These are phyloP conservation scores for Tausonia pullulans DNA, from an alignment of 1,284 basidiomycete species.

Conservation along the genomic window DNA sequence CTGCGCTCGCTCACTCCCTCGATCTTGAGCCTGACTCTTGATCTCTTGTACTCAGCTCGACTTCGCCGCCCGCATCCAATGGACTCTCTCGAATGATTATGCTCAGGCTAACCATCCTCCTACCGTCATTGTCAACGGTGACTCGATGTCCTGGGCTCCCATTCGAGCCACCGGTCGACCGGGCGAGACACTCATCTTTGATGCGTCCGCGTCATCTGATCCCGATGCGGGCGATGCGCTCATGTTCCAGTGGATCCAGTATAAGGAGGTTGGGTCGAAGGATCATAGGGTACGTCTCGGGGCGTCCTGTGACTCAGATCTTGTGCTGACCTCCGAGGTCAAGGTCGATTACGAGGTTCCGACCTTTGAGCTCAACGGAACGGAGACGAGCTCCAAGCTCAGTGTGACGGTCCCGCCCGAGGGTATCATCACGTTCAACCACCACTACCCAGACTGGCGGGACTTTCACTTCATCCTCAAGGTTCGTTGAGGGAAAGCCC, in stretches of 20 bases:
- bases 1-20: too few relatives aligned
- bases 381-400: conserved; percentile 3
- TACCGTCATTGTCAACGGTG: conserved; percentile 15
- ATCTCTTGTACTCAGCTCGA: too few relatives aligned
- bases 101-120: conserved; percentile 10
- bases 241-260: conserved; percentile 18
- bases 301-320: not conserved
- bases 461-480: conserved; percentile 18
- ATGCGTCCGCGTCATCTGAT: conserved; percentile 10
- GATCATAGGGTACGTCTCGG: not conserved
- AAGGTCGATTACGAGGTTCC: conserved; percentile 14
- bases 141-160: conserved; percentile 4
- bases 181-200: conserved; percentile 13
- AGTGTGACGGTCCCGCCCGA: conserved; percentile 13
- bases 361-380: conserved; percentile 15
- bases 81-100: conserved; percentile 6
- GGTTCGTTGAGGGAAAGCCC: not conserved
- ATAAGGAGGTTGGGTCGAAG: conserved; percentile 17
- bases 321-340: not conserved
- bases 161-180: not conserved
- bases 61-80: not conserved
- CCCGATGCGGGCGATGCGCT: conserved; percentile 13
- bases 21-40: too few relatives aligned
- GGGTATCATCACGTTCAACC: not conserved
- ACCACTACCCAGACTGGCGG: conserved; percentile 8